Base-by-base conservation (phyloP, 306 rosid species). In the Hippophae gyantsensis region DNA sequence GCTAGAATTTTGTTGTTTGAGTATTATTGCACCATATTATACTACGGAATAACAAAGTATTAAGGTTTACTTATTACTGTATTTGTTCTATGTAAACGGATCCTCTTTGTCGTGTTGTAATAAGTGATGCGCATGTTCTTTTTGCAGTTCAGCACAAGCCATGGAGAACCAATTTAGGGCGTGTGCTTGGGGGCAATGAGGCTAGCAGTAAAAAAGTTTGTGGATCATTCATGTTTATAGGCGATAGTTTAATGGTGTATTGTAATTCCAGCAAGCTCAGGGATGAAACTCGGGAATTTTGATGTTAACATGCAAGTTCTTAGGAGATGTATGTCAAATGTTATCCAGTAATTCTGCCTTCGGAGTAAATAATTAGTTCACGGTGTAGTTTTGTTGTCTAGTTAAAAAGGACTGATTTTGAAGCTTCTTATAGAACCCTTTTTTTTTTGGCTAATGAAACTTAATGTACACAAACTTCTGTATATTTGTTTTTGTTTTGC, bases 111-210 rank as follows among this genome's bases (percentile, higher is more conserved):
- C 6, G 44, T 27, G 9, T 6, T 56, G 13, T 61, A 48, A 47
- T 4, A 12, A 38, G 27, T 12, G 6, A 51, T 32, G 7, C 32
- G 26, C 6, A 49, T 58, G 49, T 45, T 50, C 43, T 49, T 13
- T 48, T 11, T 10, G 42, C 63, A 69, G 56, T 14, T 56, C 61
- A 40, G 74, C 57, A 40, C 63, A 67, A 44, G 57, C 62, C 42
- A 57, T 52, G 63, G 57, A 62, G 58, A 67, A 23, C 68, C 66
- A 62, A 75, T 77, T 42, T 61, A 90, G 96, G 84, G 86, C 95
- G 66, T 90, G 97, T 72, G 85, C 92, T 64, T 90, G 96, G 96
- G 99, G 95, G 62, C 95, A 86, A 65, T 88, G 88, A 85, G 41
- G 57, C 64, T 55, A 49, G 47, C 38, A 11, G 63, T 50, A 78